Evolutionary conservation across 1,284 basidiomycete genomes (phyloP), one percentile per base, ranked within the genome.

Genomic region (Sanghuangporus weigelae): DNA sequence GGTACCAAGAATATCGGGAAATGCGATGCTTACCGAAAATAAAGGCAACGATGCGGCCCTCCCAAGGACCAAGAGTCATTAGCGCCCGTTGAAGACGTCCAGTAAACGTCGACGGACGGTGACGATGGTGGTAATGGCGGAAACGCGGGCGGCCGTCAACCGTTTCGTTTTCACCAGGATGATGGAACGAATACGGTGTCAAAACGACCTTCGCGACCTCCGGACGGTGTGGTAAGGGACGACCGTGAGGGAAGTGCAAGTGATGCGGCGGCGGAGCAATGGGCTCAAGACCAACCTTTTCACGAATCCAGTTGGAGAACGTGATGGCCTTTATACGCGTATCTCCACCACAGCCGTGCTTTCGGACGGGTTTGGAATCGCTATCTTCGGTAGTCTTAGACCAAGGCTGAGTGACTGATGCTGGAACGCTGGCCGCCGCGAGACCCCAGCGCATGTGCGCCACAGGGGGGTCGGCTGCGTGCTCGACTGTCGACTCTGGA

Each of bases 1-100:
- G 38, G 19, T 62, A 14, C 23, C 42, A 57, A 48, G 11, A 53
- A 38, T 60, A 50, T 16, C 19, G 50, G 31, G 51, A 65, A 48
- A 57, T 42, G 59, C 57, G 38, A 48, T 35, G 73, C 84, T 68
- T 67, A 90, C 90, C 90, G 19, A 92, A 79, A 63, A 92, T 89
- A 65, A 92, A 92, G 5, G 90, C 86, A 16, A 92, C 84, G 12
- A 84, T 83, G 59, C 89, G 81, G 58, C 88, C 88, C 73, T 92
- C 90, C 89, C 90, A 92, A 23, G 84, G 83, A n/a, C 89, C 87
- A 14, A 92, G 81, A 4, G 82, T 74, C 77, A 84, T 83, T 62
- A 92, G 75, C 1, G 89, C 85, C 63, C 76, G 75, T 69, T 86
- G 82, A 63, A 92, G 75, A 56, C 90, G 85, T 54, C 73, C 74